These are phyloP conservation scores for Cladorrhinum samala DNA, from an alignment of 495 filamentous ascomycete genomes.

Conservation along the genomic window DNA sequence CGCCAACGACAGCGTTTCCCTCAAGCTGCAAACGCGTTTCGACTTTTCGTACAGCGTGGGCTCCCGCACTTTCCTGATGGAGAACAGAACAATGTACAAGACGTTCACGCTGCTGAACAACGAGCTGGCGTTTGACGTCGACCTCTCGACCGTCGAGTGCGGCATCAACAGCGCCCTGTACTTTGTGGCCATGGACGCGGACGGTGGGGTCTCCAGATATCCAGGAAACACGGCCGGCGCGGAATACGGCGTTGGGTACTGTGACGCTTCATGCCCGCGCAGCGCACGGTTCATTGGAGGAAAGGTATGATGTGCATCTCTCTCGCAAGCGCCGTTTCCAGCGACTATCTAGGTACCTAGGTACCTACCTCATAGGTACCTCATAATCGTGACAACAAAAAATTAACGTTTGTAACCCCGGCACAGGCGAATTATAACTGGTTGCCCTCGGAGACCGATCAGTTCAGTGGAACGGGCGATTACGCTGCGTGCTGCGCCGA, in stretches of 20 bases:
- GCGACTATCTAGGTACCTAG: too few relatives aligned
- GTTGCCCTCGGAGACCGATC: conserved; percentile 38
- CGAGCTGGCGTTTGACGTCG: conserved; percentile 53
- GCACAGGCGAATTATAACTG: conserved; percentile 48
- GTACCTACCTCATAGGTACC: too few relatives aligned
- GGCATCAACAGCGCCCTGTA: conserved; percentile 51
- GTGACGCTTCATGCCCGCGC: conserved; percentile 47
- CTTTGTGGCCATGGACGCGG: conserved; percentile 48
- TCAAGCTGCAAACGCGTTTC: conserved; percentile 44
- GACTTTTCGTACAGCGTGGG: conserved; percentile 38
- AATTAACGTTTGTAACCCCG: too few relatives aligned
- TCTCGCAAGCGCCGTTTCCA: conserved; percentile 1
- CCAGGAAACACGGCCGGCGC: conserved; percentile 47
- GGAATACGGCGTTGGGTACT: conserved; percentile 53
- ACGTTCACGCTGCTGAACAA: conserved; percentile 47
- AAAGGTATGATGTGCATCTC: conserved; percentile 20
- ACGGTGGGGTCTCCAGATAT: conserved; percentile 44
- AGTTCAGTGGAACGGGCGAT: not conserved
- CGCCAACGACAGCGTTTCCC: conserved; percentile 32
- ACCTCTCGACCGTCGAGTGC: conserved; percentile 41
- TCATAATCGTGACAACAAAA: too few relatives aligned
- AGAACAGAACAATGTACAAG: conserved; percentile 40
- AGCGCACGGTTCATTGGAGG: conserved; percentile 38
- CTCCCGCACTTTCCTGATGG: conserved; percentile 49
- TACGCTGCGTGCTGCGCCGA: conserved; percentile 61